Conservation (phyloP, 352 stramenopile genomes). For the Phytophthora nicotianae region DNA sequence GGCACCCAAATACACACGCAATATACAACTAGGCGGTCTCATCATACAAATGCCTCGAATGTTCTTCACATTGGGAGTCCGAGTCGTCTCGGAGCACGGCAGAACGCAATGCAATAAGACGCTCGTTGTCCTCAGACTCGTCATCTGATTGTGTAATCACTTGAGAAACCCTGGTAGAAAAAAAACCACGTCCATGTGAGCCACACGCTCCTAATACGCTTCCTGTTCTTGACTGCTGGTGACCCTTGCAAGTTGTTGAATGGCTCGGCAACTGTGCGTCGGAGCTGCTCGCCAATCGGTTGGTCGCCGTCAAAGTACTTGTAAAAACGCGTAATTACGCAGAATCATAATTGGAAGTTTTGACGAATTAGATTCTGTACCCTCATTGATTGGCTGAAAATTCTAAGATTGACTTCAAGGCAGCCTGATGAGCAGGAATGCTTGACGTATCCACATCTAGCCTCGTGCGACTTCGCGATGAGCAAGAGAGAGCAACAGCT, state of each 20-base stretch:
- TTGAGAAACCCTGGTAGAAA: conserved; percentile 47
- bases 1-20: conserved; percentile 20
- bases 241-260: conserved; percentile 21
- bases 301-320: conserved; percentile 15
- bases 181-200: conserved; percentile 2
- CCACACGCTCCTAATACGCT: too few relatives aligned
- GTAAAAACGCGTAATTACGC: conserved; percentile 33
- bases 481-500: conserved; percentile 39
- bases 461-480: conserved; percentile 9
- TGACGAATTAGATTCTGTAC: neutral
- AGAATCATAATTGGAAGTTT: neutral
- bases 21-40: conserved; percentile 55
- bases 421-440: conserved; percentile 16
- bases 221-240: conserved; percentile 4
- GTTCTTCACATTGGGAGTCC: conserved; percentile 78
- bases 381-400: neutral
- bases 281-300: conserved; percentile 10
- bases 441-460: conserved; percentile 14
- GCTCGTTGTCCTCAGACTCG: conserved; percentile 86
- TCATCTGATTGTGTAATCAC: conserved; percentile 93
- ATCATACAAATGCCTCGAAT: conserved; percentile 94
- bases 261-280: conserved; percentile 1
- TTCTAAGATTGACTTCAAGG: conserved; percentile 7
- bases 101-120: conserved; percentile 81
- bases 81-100: conserved; percentile 59